Percentiles rank a stretch among this genome's conserved stretches.
Evolutionary conservation across 441 rosid genomes (phyloP).

Genomic region (Erysimum cheiri): DNA sequence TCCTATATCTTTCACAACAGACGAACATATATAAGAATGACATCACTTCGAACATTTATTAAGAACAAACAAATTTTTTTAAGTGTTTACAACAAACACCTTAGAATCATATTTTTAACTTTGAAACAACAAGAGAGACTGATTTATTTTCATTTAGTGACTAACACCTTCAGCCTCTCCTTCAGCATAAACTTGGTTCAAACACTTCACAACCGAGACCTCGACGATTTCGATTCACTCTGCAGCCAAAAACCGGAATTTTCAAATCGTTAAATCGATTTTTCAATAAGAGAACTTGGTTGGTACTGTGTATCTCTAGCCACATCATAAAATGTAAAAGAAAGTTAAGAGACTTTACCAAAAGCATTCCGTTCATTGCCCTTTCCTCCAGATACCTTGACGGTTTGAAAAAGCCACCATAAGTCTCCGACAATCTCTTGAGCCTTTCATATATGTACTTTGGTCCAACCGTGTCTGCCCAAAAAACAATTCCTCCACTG

Average conservation of each 20-base stretch:
- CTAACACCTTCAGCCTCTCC: slow-evolving; percentile 21
- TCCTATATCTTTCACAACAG: background rate
- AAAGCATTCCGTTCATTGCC: slow-evolving; percentile 65
- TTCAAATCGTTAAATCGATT: background rate
- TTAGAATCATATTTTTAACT: slow-evolving; percentile 11
- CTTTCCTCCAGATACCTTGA: slow-evolving; percentile 89
- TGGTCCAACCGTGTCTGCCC: slow-evolving; percentile 79
- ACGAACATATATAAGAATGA: background rate
- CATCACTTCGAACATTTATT: slow-evolving; percentile 11
- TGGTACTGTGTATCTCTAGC: slow-evolving; percentile 14
- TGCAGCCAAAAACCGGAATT: slow-evolving; percentile 27
- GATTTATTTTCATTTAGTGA: slow-evolving; percentile 34
- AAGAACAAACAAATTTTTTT: background rate
- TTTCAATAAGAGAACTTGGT: background rate
- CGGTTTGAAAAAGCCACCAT: slow-evolving; percentile 77
- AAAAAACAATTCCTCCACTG: slow-evolving; percentile 88
- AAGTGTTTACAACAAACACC: slow-evolving; percentile 3
- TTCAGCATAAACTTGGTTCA: slow-evolving; percentile 20
- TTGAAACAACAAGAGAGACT: slow-evolving; percentile 19
- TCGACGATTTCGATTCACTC: slow-evolving; percentile 40
- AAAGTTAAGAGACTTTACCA: slow-evolving; percentile 57
- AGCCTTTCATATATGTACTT: slow-evolving; percentile 65
- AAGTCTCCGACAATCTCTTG: slow-evolving; percentile 70
- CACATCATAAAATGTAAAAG: slow-evolving; percentile 1
- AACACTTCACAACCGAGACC: slow-evolving; percentile 39